Conservation (phyloP, 345 rosid genomes). For the Arabidopsis thaliana region TAIR10.1 NC_003075.7:13496001-13496500, state of each 20-base stretch:
- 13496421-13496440: constrained; percentile 47
- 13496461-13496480: neutral
- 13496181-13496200: constrained; percentile 63
- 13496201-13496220: constrained; percentile 69
- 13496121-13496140: constrained; percentile 63
- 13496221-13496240: constrained; percentile 64
- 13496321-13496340: constrained; percentile 45
- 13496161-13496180: constrained; percentile 65
- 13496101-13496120: constrained; percentile 79
- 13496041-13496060: constrained; percentile 86
- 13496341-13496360: neutral
- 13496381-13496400: constrained; percentile 7
- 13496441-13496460: constrained; percentile 45
- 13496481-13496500: constrained; percentile 15
- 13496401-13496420: neutral
- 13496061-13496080: constrained; percentile 58
- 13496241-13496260: constrained; percentile 62
- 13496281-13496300: constrained; percentile 78
- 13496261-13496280: constrained; percentile 72
- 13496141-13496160: constrained; percentile 79
- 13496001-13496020: constrained; percentile 61
- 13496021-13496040: constrained; percentile 85
- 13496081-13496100: constrained; percentile 60
- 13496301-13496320: constrained; percentile 72
- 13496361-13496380: neutral